phyloP scores from a whole-genome alignment of 2,329 filamentous ascomycete genomes.

The Penicillium sclerotigenum region DNA sequence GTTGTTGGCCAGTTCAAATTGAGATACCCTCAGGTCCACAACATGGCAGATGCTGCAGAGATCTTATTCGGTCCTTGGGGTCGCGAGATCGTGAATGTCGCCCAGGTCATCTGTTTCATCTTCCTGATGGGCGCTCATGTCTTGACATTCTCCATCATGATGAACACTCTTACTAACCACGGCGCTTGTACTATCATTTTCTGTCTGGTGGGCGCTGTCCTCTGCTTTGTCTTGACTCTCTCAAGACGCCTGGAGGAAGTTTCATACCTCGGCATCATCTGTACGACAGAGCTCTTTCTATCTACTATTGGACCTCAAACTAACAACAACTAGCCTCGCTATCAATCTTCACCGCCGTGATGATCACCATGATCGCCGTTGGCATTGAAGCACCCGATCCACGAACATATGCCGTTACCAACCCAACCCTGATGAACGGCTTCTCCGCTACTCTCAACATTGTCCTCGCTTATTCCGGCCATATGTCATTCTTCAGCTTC shows the following conservation, averaged over 20 bases:
- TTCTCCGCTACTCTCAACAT: neutral
- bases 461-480: conserved; percentile 26
- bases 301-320: neutral
- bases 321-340: conserved; percentile 50
- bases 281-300: neutral
- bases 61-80: conserved; percentile 60
- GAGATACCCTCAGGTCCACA: conserved; percentile 57
- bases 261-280: neutral
- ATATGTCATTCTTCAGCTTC: conserved; percentile 65
- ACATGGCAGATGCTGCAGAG: conserved; percentile 65
- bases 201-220: conserved; percentile 54
- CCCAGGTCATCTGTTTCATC: conserved; percentile 61
- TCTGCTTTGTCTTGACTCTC: conserved; percentile 59
- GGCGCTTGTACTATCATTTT: conserved; percentile 62
- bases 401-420: neutral
- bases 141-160: conserved; percentile 65
- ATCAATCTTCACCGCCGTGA: conserved; percentile 61
- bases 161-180: conserved; percentile 61
- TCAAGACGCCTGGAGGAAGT: conserved; percentile 62
- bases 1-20: conserved; percentile 59
- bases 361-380: conserved; percentile 64
- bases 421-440: neutral
- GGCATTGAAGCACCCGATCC: conserved; percentile 46
- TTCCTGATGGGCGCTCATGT: conserved; percentile 69
- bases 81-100: conserved; percentile 59